Percentiles rank a stretch among this genome's conserved stretches.
Conservation (phyloP, 148 eudicot species). For the Rhododendron williamsianum region DNA sequence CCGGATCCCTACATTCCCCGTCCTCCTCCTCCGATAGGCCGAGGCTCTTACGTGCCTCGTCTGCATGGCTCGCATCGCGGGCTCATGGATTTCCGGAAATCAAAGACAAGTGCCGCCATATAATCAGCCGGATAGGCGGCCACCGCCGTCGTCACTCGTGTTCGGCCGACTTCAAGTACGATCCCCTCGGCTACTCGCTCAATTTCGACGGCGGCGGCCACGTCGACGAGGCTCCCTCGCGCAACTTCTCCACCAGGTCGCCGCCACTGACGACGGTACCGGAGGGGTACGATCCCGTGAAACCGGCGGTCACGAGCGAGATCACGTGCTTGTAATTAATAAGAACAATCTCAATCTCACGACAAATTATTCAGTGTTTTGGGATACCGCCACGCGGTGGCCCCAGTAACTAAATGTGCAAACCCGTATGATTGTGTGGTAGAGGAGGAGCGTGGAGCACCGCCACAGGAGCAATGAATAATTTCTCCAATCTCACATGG, state of each 20-base stretch:
- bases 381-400: too few species aligned
- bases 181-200: slow-evolving; percentile 38
- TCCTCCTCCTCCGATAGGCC: slow-evolving; percentile 10
- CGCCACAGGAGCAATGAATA: too few species aligned
- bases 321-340: slow-evolving; percentile 11
- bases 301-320: slow-evolving; percentile 6
- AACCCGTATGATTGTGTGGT: too few species aligned
- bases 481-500: too few species aligned
- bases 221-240: slow-evolving; percentile 21
- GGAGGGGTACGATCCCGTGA: not conserved
- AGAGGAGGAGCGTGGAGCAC: too few species aligned
- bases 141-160: slow-evolving; percentile 23
- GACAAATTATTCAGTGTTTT: too few species aligned
- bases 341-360: too few species aligned
- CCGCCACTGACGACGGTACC: slow-evolving; percentile 18
- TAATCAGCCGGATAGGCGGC: slow-evolving; percentile 35
- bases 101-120: slow-evolving; percentile 16
- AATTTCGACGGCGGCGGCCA: slow-evolving; percentile 28
- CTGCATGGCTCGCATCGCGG: slow-evolving; percentile 13
- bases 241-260: slow-evolving; percentile 29
- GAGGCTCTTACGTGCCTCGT: slow-evolving; percentile 18
- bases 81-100: slow-evolving; percentile 26
- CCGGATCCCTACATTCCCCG: not conserved
- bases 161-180: slow-evolving; percentile 41
- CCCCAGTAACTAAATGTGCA: too few species aligned